These are phyloP conservation scores for Metschnikowia rubicola DNA, from an alignment of 805 yeast species.

Conservation along the genomic window DNA sequence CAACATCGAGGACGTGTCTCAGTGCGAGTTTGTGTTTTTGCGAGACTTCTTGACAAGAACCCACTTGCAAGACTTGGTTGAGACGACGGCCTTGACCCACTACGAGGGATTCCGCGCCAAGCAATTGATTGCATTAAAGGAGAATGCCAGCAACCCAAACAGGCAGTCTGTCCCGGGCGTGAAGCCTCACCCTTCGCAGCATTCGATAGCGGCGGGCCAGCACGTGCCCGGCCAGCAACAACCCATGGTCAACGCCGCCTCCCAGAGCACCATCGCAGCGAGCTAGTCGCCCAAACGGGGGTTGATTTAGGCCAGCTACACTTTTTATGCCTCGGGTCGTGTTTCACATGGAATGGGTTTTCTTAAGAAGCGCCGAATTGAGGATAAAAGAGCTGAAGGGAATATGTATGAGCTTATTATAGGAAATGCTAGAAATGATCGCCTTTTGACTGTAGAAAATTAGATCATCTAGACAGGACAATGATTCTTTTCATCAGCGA, in stretches of 20 bases:
- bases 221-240: conserved; percentile 6
- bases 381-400: no score
- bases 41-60: conserved; percentile 94
- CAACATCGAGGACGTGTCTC: conserved; percentile 89
- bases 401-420: no score
- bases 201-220: conserved; percentile 2
- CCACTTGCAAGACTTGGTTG: conserved; percentile 92
- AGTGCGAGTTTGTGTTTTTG: conserved; percentile 92
- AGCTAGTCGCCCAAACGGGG: background rate
- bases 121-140: conserved; percentile 90
- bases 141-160: conserved; percentile 61
- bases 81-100: conserved; percentile 81
- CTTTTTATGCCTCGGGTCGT: no score
- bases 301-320: no score
- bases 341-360: no score
- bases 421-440: no score
- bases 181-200: conserved; percentile 6
- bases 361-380: no score
- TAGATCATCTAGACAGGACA: no score
- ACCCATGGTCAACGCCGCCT: conserved; percentile 18
- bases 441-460: no score
- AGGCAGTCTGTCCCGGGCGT: conserved; percentile 27
- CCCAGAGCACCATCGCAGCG: conserved; percentile 16
- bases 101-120: conserved; percentile 92
- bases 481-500: no score